phyloP scores from a whole-genome alignment of 2,329 filamentous ascomycete genomes.

The Colletotrichum somersetense region DNA sequence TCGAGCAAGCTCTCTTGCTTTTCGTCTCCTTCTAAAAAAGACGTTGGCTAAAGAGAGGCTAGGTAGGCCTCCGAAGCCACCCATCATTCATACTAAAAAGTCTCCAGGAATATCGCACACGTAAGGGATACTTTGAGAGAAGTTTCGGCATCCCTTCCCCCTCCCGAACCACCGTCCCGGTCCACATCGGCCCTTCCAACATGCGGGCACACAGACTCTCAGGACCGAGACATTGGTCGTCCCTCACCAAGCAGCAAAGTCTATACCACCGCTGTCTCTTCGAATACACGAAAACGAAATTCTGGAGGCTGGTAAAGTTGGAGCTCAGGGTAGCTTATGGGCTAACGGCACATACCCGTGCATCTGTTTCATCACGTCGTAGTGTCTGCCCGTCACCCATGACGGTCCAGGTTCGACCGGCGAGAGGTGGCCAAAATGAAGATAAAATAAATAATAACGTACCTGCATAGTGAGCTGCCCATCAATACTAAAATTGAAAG shows the following conservation, averaged over 20 bases:
- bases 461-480: no score
- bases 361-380: slow-evolving; percentile 35
- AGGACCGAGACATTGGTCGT: slow-evolving; percentile 19
- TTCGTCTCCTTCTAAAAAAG: neutral
- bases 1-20: slow-evolving; percentile 1
- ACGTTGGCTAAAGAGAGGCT: neutral
- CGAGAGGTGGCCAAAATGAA: neutral
- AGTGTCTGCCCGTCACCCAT: slow-evolving; percentile 18
- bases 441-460: neutral
- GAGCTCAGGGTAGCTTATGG: slow-evolving; percentile 5
- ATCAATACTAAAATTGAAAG: no score
- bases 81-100: slow-evolving; percentile 10
- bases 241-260: slow-evolving; percentile 3
- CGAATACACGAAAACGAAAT: slow-evolving; percentile 14
- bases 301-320: slow-evolving; percentile 7
- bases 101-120: slow-evolving; percentile 7
- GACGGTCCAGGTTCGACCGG: slow-evolving; percentile 24
- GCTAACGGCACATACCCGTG: slow-evolving; percentile 24
- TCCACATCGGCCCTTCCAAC: slow-evolving; percentile 19
- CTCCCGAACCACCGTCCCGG: slow-evolving; percentile 12
- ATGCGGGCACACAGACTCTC: slow-evolving; percentile 36
- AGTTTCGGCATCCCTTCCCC: neutral
- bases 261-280: slow-evolving; percentile 22
- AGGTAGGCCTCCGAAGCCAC: slow-evolving; percentile 4
- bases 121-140: slow-evolving; percentile 12